phyloP scores from a whole-genome alignment of 352 stramenopile species.

The Phytophthora litchii region DNA sequence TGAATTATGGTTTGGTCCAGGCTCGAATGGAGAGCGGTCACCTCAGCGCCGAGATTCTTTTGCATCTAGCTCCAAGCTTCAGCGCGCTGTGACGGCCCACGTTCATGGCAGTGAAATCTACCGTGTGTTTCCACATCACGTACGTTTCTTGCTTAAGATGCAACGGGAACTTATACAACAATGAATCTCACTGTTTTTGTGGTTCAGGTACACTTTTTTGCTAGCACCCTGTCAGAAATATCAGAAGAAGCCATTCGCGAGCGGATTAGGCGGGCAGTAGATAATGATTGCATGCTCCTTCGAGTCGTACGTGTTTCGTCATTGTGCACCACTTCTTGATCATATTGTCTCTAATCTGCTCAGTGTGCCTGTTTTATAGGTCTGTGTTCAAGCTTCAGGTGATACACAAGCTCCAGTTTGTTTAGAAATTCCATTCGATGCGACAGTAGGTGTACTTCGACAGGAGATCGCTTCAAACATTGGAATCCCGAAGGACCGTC shows the following conservation, averaged over 20 bases:
- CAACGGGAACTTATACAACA: background rate
- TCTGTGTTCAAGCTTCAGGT: constrained; percentile 85
- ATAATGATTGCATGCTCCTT: constrained; percentile 89
- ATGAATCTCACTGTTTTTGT: background rate
- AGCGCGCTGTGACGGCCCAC: constrained; percentile 79
- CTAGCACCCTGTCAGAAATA: constrained; percentile 76
- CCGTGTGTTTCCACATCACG: constrained; percentile 87
- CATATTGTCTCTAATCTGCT: constrained; percentile 9
- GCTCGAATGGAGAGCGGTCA: constrained; percentile 50
- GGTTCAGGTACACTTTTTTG: constrained; percentile 85
- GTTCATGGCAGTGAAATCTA: constrained; percentile 87
- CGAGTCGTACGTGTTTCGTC: constrained; percentile 61
- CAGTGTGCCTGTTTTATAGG: constrained; percentile 30
- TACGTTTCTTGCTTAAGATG: constrained; percentile 31
- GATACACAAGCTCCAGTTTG: constrained; percentile 81
- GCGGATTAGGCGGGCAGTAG: constrained; percentile 77
- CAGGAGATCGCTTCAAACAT: constrained; percentile 84
- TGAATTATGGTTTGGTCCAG: constrained; percentile 57
- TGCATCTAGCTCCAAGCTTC: constrained; percentile 76
- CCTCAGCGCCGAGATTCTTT: constrained; percentile 47
- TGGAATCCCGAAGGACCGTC: constrained; percentile 78
- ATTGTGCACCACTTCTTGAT: background rate
- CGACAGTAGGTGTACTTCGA: constrained; percentile 69
- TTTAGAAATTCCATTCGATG: constrained; percentile 83
- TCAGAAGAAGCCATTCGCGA: constrained; percentile 87